Base-by-base conservation (phyloP, 73 alveolate genomes). In the Paramecium pentaurelia region DNA sequence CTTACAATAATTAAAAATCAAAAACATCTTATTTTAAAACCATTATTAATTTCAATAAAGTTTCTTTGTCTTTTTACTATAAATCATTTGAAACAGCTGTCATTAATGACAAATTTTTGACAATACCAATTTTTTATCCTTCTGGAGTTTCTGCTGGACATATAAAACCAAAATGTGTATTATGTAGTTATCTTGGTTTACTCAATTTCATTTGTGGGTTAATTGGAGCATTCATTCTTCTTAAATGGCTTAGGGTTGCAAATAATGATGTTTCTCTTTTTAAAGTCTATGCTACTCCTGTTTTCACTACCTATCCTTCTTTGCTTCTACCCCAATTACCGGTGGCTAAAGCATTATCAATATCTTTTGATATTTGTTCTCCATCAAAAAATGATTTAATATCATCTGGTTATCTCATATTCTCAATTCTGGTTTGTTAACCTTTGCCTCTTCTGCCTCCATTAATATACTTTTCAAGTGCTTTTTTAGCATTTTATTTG, bases 81-180 rank as follows among this genome's bases (percentile, higher is more conserved):
- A 98, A 94, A 22, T 99, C 99, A 12, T 97, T 99, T 5, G 99
- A 93, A 32, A 98, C 99, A 86, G 95, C 93, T 8, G 99, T 96
- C 99, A 99, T 98, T 60, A 99, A 94, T 16, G 99, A 96, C 85
- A 99, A 94, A 95, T 99, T 99, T 95, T 99, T 99, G 54, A 99
- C 99, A 58, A 99, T 97, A 16, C 99, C 99, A 93, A 83, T 68
- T 80, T 70, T 60, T 92, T 98, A 98, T 59, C 99, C 99, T 94
- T 99, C 99, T 3, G 99, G 99, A 25, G 99, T 99, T 93, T 99
- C 99, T 37, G 99, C 99, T 34, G 99, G 99, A 40, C 99, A 99
- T 77, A 99, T 96, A 99, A 99, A 96, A 20, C 99, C 99, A 99
- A 99, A 99, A 92, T 99, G 99, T 58, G 99, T 98, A 94, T 98